A percentile compares a stretch with the other conserved stretches of the same genome.
phyloP scores from a whole-genome alignment of 2,329 filamentous ascomycete species.

The Chrysoporthe cubensis region DNA sequence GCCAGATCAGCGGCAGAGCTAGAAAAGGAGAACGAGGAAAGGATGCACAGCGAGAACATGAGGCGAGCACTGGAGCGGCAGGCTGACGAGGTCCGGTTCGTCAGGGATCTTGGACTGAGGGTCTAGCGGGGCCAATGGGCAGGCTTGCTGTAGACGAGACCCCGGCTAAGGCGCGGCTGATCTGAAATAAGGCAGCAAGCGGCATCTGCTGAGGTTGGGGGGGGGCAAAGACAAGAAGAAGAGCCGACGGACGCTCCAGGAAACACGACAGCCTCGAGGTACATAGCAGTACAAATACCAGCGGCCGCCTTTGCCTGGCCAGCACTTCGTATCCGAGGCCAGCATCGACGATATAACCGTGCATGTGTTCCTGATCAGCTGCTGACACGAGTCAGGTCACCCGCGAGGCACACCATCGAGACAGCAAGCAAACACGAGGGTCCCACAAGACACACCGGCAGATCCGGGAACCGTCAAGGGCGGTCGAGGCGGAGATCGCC shows the following conservation, averaged over 20 bases:
- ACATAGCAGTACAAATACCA: background rate
- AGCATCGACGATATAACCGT: background rate
- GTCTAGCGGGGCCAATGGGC: conserved; percentile 28
- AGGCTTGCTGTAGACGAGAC: background rate
- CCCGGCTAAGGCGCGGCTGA: conserved; percentile 1
- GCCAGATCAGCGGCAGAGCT: conserved; percentile 50
- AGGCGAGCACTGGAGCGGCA: conserved; percentile 74
- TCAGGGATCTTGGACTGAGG: conserved; percentile 65
- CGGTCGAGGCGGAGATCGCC: conserved; percentile 20
- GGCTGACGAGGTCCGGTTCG: conserved; percentile 77
- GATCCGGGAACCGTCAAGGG: conserved; percentile 1
- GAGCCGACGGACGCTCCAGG: background rate
- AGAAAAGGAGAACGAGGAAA: conserved; percentile 59
- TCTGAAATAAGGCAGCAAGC: background rate
- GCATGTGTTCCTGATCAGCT: background rate
- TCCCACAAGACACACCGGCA: conserved; percentile 13
- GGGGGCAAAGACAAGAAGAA: background rate
- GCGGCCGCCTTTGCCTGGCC: conserved; percentile 14
- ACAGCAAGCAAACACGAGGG: conserved; percentile 5
- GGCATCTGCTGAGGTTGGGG: background rate
- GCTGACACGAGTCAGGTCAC: conserved; percentile 8
- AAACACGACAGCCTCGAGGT: conserved; percentile 13
- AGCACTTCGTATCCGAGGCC: conserved; percentile 2
- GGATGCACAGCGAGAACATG: conserved; percentile 71
- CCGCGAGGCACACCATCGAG: conserved; percentile 15